Evolutionary conservation across 1,284 basidiomycete genomes (phyloP).

Genomic region (Rugosomyces carneus): DNA sequence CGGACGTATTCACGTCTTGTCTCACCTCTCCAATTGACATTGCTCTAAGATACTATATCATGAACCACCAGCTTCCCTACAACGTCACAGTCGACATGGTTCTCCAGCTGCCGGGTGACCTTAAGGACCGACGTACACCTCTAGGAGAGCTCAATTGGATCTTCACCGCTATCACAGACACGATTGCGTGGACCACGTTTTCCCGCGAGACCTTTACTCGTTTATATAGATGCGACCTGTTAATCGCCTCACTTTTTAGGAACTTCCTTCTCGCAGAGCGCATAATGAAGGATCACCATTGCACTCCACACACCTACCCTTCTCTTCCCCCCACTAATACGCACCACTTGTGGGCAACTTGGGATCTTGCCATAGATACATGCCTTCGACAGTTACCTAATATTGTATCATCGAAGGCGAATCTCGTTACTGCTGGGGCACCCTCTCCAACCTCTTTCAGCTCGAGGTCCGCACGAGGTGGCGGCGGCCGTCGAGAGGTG

Average conservation of each 20-base stretch:
- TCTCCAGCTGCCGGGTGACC: constrained; percentile 91
- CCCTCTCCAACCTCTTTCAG: constrained; percentile 16
- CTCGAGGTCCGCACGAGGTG: constrained; percentile 31
- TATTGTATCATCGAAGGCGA: constrained; percentile 64
- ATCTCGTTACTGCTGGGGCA: constrained; percentile 26
- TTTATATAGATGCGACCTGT: constrained; percentile 91
- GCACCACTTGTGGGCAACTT: constrained; percentile 93
- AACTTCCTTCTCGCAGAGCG: constrained; percentile 96
- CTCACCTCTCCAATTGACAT: constrained; percentile 98
- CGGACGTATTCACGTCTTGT: constrained; percentile 96
- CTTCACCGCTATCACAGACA: constrained; percentile 98
- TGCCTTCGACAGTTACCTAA: constrained; percentile 90
- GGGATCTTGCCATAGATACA: constrained; percentile 97
- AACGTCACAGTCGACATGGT: constrained; percentile 87
- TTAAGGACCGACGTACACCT: constrained; percentile 94
- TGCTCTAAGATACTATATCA: constrained; percentile 89
- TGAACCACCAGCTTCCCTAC: constrained; percentile 81
- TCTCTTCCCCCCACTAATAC: constrained; percentile 92
- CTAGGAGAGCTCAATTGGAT: constrained; percentile 99
- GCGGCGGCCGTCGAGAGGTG: constrained; percentile 24
- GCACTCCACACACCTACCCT: constrained; percentile 93
- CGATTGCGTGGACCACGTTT: constrained; percentile 98
- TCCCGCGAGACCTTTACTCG: constrained; percentile 91
- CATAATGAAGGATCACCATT: constrained; percentile 98
- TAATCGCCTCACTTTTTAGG: constrained; percentile 94